Percentiles rank a stretch among this genome's conserved stretches.
phyloP scores from a whole-genome alignment of 1,284 basidiomycete genomes.

The Lignosus rhinocerotis region DNA sequence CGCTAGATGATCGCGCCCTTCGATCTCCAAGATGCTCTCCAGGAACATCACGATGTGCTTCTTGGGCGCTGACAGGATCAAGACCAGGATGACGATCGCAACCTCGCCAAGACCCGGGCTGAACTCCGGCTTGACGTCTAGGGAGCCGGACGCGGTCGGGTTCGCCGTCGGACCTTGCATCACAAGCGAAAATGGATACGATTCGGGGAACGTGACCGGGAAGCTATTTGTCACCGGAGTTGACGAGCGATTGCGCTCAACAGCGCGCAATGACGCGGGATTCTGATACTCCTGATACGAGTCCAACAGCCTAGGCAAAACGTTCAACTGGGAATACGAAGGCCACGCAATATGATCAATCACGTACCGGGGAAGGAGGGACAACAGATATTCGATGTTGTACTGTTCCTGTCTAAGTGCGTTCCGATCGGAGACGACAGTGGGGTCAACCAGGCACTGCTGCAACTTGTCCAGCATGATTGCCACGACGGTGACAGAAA shows the following conservation, averaged over 20 bases:
- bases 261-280: constrained; percentile 62
- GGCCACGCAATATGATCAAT: constrained; percentile 18
- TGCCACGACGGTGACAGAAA: constrained; percentile 84
- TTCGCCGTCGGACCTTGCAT: constrained; percentile 62
- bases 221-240: constrained; percentile 61
- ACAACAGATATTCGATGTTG: constrained; percentile 87
- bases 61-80: constrained; percentile 79
- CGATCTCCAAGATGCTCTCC: constrained; percentile 79
- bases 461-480: constrained; percentile 92
- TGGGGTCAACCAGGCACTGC: constrained; percentile 72
- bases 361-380: constrained; percentile 80
- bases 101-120: constrained; percentile 86
- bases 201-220: constrained; percentile 90
- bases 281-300: constrained; percentile 86
- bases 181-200: constrained; percentile 89
- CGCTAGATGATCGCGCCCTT: constrained; percentile 80
- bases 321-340: constrained; percentile 16
- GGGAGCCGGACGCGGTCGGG: constrained; percentile 43
- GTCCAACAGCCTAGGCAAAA: constrained; percentile 64
- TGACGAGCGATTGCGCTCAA: constrained; percentile 69
- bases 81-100: constrained; percentile 81
- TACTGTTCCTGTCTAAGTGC: constrained; percentile 84
- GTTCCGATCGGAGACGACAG: constrained; percentile 60
- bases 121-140: constrained; percentile 56
- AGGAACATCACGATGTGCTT: constrained; percentile 82